Base-by-base conservation (phyloP, 2,329 filamentous ascomycete genomes). In the Xylaria sp. region DNA sequence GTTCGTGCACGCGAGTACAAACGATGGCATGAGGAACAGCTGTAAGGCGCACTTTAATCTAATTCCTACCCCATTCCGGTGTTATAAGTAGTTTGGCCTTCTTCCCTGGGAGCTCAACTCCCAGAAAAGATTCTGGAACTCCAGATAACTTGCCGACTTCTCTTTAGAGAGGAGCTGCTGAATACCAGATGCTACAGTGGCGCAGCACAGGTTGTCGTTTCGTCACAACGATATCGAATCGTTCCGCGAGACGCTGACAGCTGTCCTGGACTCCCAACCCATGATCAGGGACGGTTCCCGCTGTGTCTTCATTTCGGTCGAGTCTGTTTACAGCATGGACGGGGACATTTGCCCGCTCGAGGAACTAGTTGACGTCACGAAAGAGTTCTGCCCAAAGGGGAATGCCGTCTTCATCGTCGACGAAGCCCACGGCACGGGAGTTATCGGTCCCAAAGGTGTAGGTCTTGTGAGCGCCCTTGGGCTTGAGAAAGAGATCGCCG, bases 1-100 rank as follows among this genome's bases (percentile, higher is more conserved):
- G 59, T 74, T 84, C 13, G 81, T 89, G 2, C 87, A 90, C 62
- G 87, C 87, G 0, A 88, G 84, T 66, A 78, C 80, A 0, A 83
- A 84, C 54, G 84, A 88, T 57, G 86, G 86, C 1, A 87, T 89
- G 80, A 72, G 75, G n/a, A n/a, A n/a, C n/a, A n/a, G n/a, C n/a
- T n/a, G n/a, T n/a, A n/a, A n/a, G n/a, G n/a, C n/a, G n/a, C n/a
- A n/a, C n/a, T n/a, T n/a, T n/a, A n/a, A n/a, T n/a, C n/a, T n/a
- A n/a, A n/a, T n/a, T n/a, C n/a, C n/a, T n/a, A n/a, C n/a, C n/a
- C n/a, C n/a, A n/a, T n/a, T n/a, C n/a, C n/a, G n/a, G n/a, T n/a
- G n/a, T n/a, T n/a, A n/a, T n/a, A n/a, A n/a, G n/a, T n/a, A n/a
- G n/a, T n/a, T n/a, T n/a, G n/a, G n/a, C n/a, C n/a, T n/a, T n/a